Evolutionary conservation across 306 rosid species (phyloP), one percentile per base, ranked within the genome.

Genomic region (Vigna unguiculata): DNA sequence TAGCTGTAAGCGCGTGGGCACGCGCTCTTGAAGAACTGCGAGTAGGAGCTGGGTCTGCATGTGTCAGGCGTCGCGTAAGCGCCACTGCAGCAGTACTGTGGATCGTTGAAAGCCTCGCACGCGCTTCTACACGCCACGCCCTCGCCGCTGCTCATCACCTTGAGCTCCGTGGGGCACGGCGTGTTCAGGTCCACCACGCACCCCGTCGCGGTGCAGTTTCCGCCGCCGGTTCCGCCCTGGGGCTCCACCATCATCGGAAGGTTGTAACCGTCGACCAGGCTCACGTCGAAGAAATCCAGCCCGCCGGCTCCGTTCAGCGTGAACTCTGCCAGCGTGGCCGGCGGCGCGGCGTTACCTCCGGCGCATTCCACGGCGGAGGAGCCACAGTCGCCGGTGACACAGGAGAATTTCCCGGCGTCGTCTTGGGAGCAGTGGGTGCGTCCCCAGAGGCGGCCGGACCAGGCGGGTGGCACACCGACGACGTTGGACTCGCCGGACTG

Each of bases 391-490:
- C 90, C 98, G 4, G 98, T 94, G 40, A 87, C 70, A 67, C 98
- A 94, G 7, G 84, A 30, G 81, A 94, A 94, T 25, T 80, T 90
- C 0, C 93, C 95, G 9, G 86, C 48, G 54, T 87, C 0, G 36
- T 91, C 88, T 7, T 82, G 81, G 11, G 91, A 12, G 83, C 98
- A 94, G 20, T 36, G 69, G 0, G 97, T 91, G 6, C 97, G 77
- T 5, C 90, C 98, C 98, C 98, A 94, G 1, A 94, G 40, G 16
- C 98, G 93, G 71, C 98, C 98, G 5, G 98, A 91, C 98, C 98
- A 94, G 1, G 87, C 49, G 6, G 86, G 2, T 0, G 97, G 96
- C 7, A 86, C 61, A 19, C 69, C 9, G 10, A 94, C 6, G 7
- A 85, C 20, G 67, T 49, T 85, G 28, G 96, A 86, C 9, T 87